Conservation (phyloP, 768 basidiomycete genomes). For the Agaricus blazei region DNA sequence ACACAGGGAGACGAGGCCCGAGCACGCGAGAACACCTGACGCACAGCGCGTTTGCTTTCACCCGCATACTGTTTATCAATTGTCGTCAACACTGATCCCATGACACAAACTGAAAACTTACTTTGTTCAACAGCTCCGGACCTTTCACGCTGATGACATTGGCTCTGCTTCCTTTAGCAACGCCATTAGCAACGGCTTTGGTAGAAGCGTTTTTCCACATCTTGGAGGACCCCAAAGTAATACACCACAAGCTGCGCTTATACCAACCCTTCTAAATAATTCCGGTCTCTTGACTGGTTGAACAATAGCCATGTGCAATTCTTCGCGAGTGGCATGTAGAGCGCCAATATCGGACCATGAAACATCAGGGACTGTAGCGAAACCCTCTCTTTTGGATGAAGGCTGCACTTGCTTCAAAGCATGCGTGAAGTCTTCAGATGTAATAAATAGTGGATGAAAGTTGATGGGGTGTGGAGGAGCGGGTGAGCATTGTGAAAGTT, state of each 20-base stretch:
- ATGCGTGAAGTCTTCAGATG: conserved; percentile 67
- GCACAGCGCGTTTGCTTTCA: conserved; percentile 91
- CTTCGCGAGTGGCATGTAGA: conserved; percentile 78
- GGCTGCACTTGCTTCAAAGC: conserved; percentile 92
- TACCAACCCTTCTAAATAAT: conserved; percentile 83
- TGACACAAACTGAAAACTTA: conserved; percentile 20
- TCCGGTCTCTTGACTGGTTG: conserved; percentile 90
- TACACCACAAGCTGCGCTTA: conserved; percentile 89
- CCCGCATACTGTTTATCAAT: conserved; percentile 73
- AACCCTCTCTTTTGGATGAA: conserved; percentile 95
- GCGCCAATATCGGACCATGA: conserved; percentile 96
- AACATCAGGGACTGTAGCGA: conserved; percentile 94
- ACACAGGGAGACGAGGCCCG: conserved; percentile 92
- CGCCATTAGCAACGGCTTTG: too few relatives aligned
- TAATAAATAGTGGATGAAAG: conserved; percentile 81
- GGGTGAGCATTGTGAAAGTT: conserved; percentile 89
- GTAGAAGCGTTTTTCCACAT: conserved; percentile 96
- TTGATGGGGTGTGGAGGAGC: conserved; percentile 67
- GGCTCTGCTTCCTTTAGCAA: conserved; percentile 91
- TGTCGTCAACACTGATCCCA: neutral
- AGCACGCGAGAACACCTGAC: conserved; percentile 92
- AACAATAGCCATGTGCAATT: conserved; percentile 96
- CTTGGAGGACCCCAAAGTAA: conserved; percentile 99
- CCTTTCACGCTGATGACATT: conserved; percentile 99
- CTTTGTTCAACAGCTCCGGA: conserved; percentile 95